Conservation (phyloP, 306 rosid species). For the Rubus parviflorus region DNA sequence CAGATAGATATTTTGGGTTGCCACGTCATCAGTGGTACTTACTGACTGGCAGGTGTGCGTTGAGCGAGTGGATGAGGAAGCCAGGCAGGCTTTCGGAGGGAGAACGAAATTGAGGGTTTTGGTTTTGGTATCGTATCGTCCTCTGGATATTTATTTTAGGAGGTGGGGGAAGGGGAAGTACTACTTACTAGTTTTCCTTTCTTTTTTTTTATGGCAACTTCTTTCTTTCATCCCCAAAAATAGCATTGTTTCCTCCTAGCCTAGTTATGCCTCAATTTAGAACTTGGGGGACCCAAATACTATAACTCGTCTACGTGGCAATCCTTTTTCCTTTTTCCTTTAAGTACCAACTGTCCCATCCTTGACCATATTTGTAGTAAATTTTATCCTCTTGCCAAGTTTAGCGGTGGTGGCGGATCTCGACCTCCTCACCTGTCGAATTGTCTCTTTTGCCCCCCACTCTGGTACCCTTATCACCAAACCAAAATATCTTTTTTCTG, state of each 20-base stretch:
- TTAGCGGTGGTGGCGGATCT: not conserved
- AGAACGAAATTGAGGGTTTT: not conserved
- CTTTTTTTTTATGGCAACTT: too few species aligned
- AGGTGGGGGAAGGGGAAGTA: too few species aligned
- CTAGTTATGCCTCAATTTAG: not conserved
- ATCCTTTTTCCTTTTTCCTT: too few species aligned
- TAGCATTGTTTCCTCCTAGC: not conserved
- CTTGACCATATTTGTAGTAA: not conserved
- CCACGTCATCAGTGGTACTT: not conserved
- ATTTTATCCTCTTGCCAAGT: not conserved
- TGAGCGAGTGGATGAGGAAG: not conserved
- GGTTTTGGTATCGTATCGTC: not conserved
- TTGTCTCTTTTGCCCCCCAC: not conserved
- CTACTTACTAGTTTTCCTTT: too few species aligned
- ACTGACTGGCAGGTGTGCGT: conserved; percentile 7
- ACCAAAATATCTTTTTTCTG: not conserved
- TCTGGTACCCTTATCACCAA: too few species aligned
- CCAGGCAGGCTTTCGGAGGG: not conserved
- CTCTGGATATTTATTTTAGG: too few species aligned
- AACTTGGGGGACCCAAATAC: not conserved
- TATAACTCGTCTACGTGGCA: not conserved
- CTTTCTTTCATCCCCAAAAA: too few species aligned
- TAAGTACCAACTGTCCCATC: too few species aligned
- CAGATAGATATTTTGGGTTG: not conserved
- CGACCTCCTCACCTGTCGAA: not conserved